Evolutionary conservation across 257 asterid genomes (phyloP).

Genomic region (Forsythia suspensa): DNA sequence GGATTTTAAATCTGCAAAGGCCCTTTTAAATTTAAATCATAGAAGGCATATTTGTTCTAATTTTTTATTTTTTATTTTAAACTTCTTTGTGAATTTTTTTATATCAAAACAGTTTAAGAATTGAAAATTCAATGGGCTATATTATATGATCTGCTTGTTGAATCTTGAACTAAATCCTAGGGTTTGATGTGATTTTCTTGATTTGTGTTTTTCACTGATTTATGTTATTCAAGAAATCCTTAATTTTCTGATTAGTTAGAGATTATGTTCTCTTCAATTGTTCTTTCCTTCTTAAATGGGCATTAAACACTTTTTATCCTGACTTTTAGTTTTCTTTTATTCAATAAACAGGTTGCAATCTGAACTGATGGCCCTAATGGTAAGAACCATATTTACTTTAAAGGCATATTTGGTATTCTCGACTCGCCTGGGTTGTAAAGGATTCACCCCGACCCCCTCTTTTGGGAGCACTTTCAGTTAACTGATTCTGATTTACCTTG

Average conservation of each 20-base stretch:
- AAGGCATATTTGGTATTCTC: neutral
- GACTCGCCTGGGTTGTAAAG: neutral
- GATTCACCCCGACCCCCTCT: neutral
- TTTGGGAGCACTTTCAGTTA: neutral
- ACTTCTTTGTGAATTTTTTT: too few relatives aligned
- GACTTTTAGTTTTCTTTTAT: neutral
- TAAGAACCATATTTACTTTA: constrained; percentile 27
- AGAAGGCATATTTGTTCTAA: too few relatives aligned
- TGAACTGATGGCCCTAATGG: constrained; percentile 97
- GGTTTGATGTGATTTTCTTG: neutral
- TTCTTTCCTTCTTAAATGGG: neutral
- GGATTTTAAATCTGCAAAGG: too few relatives aligned
- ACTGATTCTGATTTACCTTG: neutral
- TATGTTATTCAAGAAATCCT: neutral
- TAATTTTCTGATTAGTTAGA: neutral
- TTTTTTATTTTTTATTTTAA: too few relatives aligned
- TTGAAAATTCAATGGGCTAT: neutral
- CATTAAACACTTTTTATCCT: neutral
- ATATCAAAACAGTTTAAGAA: too few relatives aligned
- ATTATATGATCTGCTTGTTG: neutral
- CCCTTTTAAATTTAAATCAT: too few relatives aligned
- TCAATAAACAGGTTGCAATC: constrained; percentile 69
- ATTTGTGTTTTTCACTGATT: neutral
- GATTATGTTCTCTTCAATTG: neutral
- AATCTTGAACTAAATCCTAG: neutral